Conservation (phyloP, 2,329 filamentous ascomycete genomes). For the Botryotinia globosa region DNA sequence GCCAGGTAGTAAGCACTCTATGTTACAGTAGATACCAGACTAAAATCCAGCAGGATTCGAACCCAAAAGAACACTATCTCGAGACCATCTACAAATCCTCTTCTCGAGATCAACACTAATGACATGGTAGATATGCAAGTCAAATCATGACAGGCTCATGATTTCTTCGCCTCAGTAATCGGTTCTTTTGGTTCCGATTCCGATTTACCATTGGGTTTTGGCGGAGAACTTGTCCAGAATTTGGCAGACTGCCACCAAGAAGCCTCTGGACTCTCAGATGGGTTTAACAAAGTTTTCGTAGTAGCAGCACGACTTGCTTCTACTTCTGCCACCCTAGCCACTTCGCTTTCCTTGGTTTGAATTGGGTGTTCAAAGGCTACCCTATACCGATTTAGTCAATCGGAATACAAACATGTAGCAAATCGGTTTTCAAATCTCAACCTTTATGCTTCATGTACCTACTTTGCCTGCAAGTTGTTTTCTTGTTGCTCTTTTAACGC, state of each 20-base stretch:
- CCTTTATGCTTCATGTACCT: not conserved
- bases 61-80: not conserved
- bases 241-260: conserved; percentile 32
- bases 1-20: not conserved
- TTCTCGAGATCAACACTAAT: not conserved
- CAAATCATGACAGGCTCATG: not conserved
- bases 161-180: not conserved
- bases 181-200: not conserved
- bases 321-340: conserved; percentile 27
- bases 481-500: conserved; percentile 34
- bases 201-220: not conserved
- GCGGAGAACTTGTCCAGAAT: conserved; percentile 24
- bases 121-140: not conserved
- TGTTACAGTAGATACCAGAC: not conserved
- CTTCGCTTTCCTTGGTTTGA: conserved; percentile 20
- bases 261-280: conserved; percentile 23
- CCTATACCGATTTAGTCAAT: conserved; percentile 24
- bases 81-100: not conserved
- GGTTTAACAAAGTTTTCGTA: conserved; percentile 26
- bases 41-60: not conserved
- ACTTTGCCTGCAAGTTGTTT: conserved; percentile 29
- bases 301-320: conserved; percentile 27
- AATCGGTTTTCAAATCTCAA: not conserved
- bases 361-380: conserved; percentile 23
- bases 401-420: not conserved